Evolutionary conservation across 495 filamentous ascomycete species (phyloP).

Genomic region (Terfezia claveryi): DNA sequence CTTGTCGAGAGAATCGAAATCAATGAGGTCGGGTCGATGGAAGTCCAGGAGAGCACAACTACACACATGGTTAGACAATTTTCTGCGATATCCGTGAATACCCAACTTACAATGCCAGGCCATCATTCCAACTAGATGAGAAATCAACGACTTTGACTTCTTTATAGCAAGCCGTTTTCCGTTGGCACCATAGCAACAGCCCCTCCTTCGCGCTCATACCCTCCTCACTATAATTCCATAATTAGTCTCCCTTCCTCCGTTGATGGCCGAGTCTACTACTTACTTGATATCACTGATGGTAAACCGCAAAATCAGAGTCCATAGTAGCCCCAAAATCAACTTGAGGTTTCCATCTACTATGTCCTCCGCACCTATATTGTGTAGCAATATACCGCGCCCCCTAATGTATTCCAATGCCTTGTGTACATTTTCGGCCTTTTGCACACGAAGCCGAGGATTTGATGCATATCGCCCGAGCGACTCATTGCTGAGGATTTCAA

Average conservation of each 20-base stretch:
- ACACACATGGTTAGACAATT: background rate
- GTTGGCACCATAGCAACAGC: conserved; percentile 85
- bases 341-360: conserved; percentile 95
- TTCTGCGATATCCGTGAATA: background rate
- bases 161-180: conserved; percentile 95
- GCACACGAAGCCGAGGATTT: conserved; percentile 83
- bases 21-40: conserved; percentile 88
- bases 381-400: conserved; percentile 78
- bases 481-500: conserved; percentile 83
- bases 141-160: conserved; percentile 89
- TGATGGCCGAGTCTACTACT: background rate
- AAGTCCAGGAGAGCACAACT: conserved; percentile 86
- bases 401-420: conserved; percentile 83
- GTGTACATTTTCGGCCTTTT: conserved; percentile 97
- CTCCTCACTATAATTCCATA: conserved; percentile 34
- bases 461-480: conserved; percentile 91
- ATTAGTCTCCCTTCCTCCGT: conserved; percentile 1
- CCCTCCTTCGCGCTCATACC: conserved; percentile 96
- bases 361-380: conserved; percentile 95
- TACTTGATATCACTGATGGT: conserved; percentile 92
- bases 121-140: conserved; percentile 89
- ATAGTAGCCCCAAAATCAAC: conserved; percentile 90
- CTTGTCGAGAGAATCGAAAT: conserved; percentile 86
- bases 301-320: conserved; percentile 91
- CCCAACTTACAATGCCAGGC: conserved; percentile 50